These are phyloP conservation scores for Cladorrhinum sp. DNA, from an alignment of 2,329 filamentous ascomycete genomes.

Conservation along the genomic window DNA sequence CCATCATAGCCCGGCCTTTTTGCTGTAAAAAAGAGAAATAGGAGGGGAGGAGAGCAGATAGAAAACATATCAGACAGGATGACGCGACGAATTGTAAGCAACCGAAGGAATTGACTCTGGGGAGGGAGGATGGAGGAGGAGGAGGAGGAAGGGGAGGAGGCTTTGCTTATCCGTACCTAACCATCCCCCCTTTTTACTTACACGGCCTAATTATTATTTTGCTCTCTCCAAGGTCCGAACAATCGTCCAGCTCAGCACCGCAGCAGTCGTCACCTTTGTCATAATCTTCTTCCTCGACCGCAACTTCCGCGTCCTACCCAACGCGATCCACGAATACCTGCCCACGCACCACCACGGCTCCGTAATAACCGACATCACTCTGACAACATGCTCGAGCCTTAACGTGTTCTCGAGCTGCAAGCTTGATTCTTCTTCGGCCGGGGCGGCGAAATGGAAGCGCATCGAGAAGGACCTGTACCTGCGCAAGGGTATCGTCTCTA, in stretches of 20 bases:
- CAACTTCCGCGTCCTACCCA: slow-evolving; percentile 81
- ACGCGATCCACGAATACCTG: slow-evolving; percentile 80
- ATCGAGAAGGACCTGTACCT: slow-evolving; percentile 89
- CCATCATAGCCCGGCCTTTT: not conserved
- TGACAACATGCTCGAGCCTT: slow-evolving; percentile 70
- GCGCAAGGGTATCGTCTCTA: slow-evolving; percentile 67
- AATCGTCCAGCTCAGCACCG: slow-evolving; percentile 68
- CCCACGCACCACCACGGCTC: slow-evolving; percentile 80
- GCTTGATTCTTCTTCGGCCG: slow-evolving; percentile 55
- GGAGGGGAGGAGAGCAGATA: not conserved
- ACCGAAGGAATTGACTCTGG: not conserved
- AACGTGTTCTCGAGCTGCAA: slow-evolving; percentile 75
- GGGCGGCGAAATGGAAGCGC: slow-evolving; percentile 66
- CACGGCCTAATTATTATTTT: too few species aligned
- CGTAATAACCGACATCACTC: slow-evolving; percentile 80
- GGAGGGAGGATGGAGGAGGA: too few species aligned
- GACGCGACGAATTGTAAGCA: slow-evolving; percentile 19
- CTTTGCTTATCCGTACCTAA: too few species aligned
- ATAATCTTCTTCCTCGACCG: slow-evolving; percentile 81
- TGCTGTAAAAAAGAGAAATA: not conserved
- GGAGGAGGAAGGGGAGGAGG: too few species aligned
- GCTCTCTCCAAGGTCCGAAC: slow-evolving; percentile 70
- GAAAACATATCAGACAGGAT: slow-evolving; percentile 8
- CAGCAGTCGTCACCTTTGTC: slow-evolving; percentile 64
- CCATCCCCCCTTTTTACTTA: not conserved